Conservation (phyloP, 2,329 filamentous ascomycete genomes). For the Monilinia vaccinii-corymbosi region DNA sequence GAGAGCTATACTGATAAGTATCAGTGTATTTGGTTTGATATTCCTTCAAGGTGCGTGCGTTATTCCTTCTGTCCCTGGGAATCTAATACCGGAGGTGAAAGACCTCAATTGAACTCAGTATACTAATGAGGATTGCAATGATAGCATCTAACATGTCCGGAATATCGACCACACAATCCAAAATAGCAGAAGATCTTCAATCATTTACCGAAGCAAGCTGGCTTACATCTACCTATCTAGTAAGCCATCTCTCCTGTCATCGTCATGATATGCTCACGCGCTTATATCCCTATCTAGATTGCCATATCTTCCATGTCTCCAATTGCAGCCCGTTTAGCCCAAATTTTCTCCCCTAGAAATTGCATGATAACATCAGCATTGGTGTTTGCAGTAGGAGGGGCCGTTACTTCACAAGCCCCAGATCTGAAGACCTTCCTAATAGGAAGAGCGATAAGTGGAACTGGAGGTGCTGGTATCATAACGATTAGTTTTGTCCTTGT, state of each 20-base stretch:
- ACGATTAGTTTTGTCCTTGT: conserved; percentile 67
- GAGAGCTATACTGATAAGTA: conserved; percentile 38
- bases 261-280: neutral
- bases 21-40: conserved; percentile 47
- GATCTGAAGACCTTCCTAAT: conserved; percentile 55
- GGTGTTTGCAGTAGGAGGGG: conserved; percentile 50
- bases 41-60: conserved; percentile 46
- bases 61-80: neutral
- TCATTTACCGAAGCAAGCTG: conserved; percentile 66
- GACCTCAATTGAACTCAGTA: neutral
- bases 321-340: conserved; percentile 60
- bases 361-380: conserved; percentile 55
- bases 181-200: conserved; percentile 65
- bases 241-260: conserved; percentile 20
- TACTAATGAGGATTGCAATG: neutral
- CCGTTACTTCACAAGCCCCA: conserved; percentile 53
- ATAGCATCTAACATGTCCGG: conserved; percentile 60
- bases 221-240: conserved; percentile 72
- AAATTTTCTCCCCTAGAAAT: conserved; percentile 60
- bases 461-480: conserved; percentile 63
- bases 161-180: conserved; percentile 71
- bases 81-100: neutral
- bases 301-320: conserved; percentile 52
- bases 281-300: conserved; percentile 34
- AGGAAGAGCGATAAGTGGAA: conserved; percentile 58